Percentiles rank a stretch among this genome's conserved stretches.
Evolutionary conservation across 257 asterid species (phyloP).

Genomic region (Verbascum thapsus): DNA sequence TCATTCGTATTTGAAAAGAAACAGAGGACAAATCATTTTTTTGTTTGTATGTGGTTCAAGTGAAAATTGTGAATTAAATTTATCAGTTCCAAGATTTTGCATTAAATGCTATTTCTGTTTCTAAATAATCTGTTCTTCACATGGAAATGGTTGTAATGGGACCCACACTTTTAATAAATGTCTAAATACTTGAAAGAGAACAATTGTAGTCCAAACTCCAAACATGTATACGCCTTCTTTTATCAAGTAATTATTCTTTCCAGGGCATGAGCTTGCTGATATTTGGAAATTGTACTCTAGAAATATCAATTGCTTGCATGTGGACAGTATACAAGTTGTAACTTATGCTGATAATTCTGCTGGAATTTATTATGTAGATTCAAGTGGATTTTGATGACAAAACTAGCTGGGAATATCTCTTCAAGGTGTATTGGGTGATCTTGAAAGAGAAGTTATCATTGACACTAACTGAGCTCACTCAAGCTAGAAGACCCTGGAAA

Average conservation of each 20-base stretch:
- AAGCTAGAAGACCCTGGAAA: constrained; percentile 62
- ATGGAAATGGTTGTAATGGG: constrained; percentile 26
- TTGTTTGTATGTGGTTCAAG: background rate
- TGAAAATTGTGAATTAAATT: constrained; percentile 5
- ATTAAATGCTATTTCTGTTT: constrained; percentile 20
- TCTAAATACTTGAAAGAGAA: constrained; percentile 10
- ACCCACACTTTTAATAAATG: constrained; percentile 12
- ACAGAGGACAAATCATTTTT: background rate
- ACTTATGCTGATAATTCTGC: constrained; percentile 19
- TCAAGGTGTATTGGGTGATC: constrained; percentile 80
- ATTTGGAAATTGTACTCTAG: constrained; percentile 14
- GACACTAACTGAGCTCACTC: constrained; percentile 64
- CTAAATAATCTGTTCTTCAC: constrained; percentile 11
- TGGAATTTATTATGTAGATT: constrained; percentile 47
- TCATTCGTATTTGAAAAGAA: constrained; percentile 7
- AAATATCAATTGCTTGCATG: constrained; percentile 11
- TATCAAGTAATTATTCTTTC: no score
- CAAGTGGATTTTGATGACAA: constrained; percentile 88
- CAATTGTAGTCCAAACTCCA: background rate
- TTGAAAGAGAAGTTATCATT: constrained; percentile 64
- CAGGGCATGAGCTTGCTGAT: background rate
- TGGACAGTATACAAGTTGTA: no score
- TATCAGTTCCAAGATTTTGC: constrained; percentile 5
- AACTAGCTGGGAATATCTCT: constrained; percentile 91
- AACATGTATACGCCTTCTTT: no score